A percentile compares a stretch with the other conserved stretches of the same genome.
These are phyloP conservation scores for Stereum hirsutum DNA, from an alignment of 1,284 basidiomycete genomes.

Conservation along the genomic window DNA sequence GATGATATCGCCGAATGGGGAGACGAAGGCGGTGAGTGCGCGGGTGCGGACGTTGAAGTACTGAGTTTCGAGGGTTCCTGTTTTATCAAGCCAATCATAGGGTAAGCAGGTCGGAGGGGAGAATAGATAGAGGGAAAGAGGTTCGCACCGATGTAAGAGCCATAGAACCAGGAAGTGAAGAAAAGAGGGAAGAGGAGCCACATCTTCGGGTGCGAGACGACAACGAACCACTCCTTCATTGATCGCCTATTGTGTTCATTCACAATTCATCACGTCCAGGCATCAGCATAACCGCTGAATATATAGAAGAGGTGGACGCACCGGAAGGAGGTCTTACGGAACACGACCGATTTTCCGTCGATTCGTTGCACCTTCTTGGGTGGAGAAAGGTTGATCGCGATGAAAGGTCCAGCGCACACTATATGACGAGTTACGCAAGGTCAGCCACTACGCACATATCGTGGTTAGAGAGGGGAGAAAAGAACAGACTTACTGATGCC, in stretches of 20 bases:
- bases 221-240: background rate
- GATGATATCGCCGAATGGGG: constrained; percentile 1
- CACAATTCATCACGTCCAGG: too few relatives aligned
- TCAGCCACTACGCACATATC: too few relatives aligned
- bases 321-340: background rate
- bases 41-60: constrained; percentile 1
- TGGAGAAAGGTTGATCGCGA: background rate
- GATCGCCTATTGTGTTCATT: background rate
- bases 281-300: too few relatives aligned
- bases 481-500: background rate
- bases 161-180: constrained; percentile 1
- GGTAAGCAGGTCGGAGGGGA: too few relatives aligned
- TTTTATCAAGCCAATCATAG: too few relatives aligned
- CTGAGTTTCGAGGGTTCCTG: background rate
- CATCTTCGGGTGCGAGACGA: background rate
- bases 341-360: background rate
- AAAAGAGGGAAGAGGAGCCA: constrained; percentile 1
- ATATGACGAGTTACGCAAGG: background rate
- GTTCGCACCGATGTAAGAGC: background rate
- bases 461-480: background rate
- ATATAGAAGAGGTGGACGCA: background rate
- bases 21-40: background rate
- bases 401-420: background rate
- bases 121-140: too few relatives aligned
- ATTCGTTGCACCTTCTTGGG: background rate